Evolutionary conservation across 352 stramenopile genomes (phyloP), one percentile per base, ranked within the genome.

Genomic region (Phytophthora brassicae): DNA sequence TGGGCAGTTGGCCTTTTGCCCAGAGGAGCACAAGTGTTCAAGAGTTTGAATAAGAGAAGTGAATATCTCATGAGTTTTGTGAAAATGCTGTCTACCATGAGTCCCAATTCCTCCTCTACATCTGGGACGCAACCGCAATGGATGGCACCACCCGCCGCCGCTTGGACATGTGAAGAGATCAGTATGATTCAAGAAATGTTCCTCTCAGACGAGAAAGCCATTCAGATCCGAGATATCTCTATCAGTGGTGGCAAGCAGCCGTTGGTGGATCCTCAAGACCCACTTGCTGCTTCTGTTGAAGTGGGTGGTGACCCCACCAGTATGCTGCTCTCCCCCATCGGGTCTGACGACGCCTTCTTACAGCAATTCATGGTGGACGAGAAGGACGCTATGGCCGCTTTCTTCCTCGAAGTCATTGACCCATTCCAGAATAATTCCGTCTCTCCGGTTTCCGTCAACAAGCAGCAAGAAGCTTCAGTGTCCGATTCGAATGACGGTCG

Each of bases 401-500:
- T 86, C 66, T 85, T 79, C 68, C 63, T 78, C 6, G 79, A 86
- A 42, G 61, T 64, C 38, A 82, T 88, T 19, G 79, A 88, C 60
- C 79, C 79, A 24, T 88, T 88, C 65, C 55, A 86, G 61, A 46
- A 47, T 20, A 50, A 62, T 35, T 23, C 61, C 41, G 48, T n/a
- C n/a, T n/a, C n/a, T n/a, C n/a, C n/a, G n/a, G n/a, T n/a, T n/a
- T n/a, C 57, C 24, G 11, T 12, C 39, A 58, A 39, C 31, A 43
- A 48, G 35, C 49, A 55, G n/a, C 42, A 70, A 39, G 47, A 44
- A 1, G 41, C 22, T 3, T 3, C 39, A 16, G 46, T 53, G 28
- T 1, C 62, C 17, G 38, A 39, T 33, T 38, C 60, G 23, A 54
- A 56, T 28, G 51, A 52, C 26, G 61, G 57, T n/a, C 64, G 56